A percentile compares a stretch with the other conserved stretches of the same genome.
Evolutionary conservation across 371 early-diverging fungal species (phyloP).

Genomic region (Lichtheimia hyalospora): DNA sequence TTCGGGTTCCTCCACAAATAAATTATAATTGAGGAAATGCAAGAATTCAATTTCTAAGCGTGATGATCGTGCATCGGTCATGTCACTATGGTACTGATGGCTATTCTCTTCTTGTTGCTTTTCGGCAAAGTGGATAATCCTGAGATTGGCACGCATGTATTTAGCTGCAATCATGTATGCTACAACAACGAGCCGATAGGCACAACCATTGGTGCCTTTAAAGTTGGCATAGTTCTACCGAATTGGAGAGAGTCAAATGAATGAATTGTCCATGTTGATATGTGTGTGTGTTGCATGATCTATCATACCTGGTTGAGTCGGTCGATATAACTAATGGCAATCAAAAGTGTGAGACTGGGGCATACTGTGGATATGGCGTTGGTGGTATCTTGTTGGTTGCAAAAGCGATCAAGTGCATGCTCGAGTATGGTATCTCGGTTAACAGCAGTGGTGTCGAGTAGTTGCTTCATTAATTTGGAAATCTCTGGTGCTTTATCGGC

Average conservation of each 20-base stretch:
- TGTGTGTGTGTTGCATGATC: not conserved
- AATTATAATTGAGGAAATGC: slow-evolving; percentile 14
- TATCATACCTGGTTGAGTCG: slow-evolving; percentile 2
- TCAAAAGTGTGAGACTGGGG: slow-evolving; percentile 6
- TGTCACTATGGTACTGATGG: no score
- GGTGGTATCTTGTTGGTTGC: no score
- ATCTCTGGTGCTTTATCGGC: not conserved
- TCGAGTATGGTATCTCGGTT: no score
- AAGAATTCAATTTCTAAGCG: slow-evolving; percentile 13
- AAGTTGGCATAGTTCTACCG: slow-evolving; percentile 2
- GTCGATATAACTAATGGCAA: slow-evolving; percentile 7
- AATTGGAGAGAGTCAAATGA: no score
- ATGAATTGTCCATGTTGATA: no score
- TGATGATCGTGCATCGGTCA: not conserved
- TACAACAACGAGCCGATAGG: slow-evolving; percentile 5
- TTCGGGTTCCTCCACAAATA: slow-evolving; percentile 2
- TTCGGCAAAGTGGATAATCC: not conserved
- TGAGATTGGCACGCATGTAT: slow-evolving; percentile 4
- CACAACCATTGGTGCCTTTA: slow-evolving; percentile 5
- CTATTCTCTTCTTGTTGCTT: not conserved
- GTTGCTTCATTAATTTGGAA: no score
- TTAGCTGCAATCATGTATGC: slow-evolving; percentile 15
- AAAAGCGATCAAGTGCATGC: no score
- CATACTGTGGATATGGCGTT: not conserved
- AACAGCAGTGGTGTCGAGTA: no score